A percentile compares a stretch with the other conserved stretches of the same genome.
phyloP scores from a whole-genome alignment of 2,329 filamentous ascomycete genomes.

The Neofusicoccum laricinum region DNA sequence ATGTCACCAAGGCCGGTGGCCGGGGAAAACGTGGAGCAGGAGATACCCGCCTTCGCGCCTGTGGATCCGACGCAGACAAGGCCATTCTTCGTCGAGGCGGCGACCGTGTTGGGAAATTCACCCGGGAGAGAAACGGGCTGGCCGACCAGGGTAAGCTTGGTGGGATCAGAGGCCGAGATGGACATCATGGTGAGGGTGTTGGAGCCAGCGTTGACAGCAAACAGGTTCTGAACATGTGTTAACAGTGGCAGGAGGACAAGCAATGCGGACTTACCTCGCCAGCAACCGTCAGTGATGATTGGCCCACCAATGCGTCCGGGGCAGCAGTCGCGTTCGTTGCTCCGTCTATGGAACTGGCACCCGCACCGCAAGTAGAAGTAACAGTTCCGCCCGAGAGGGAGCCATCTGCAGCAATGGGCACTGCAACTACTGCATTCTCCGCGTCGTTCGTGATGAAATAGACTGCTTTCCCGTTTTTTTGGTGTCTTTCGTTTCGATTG shows the following conservation, averaged over 20 bases:
- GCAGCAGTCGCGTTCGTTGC: slow-evolving; percentile 37
- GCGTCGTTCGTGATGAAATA: slow-evolving; percentile 57
- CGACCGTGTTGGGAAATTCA: slow-evolving; percentile 39
- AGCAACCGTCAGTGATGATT: slow-evolving; percentile 50
- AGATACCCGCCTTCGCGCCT: slow-evolving; percentile 35
- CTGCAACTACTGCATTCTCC: slow-evolving; percentile 49
- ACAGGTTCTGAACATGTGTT: slow-evolving; percentile 42
- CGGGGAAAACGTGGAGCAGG: slow-evolving; percentile 32
- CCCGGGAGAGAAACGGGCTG: slow-evolving; percentile 33
- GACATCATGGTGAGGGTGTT: slow-evolving; percentile 39
- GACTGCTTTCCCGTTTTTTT: slow-evolving; percentile 43
- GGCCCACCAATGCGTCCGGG: slow-evolving; percentile 52
- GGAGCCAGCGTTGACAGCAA: slow-evolving; percentile 49
- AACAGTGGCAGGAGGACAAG: no score
- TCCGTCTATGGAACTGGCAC: slow-evolving; percentile 42
- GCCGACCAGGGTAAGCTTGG: slow-evolving; percentile 30
- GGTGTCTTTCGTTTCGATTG: not conserved
- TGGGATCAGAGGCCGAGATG: slow-evolving; percentile 31
- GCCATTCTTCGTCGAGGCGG: slow-evolving; percentile 34
- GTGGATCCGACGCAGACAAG: slow-evolving; percentile 39
- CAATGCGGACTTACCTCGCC: slow-evolving; percentile 44
- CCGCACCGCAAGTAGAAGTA: slow-evolving; percentile 49
- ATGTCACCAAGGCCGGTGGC: slow-evolving; percentile 30
- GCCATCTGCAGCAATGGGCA: slow-evolving; percentile 49
- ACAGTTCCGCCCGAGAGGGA: slow-evolving; percentile 43